Conservation (phyloP, 106 monocot species). For the Dendrobium huoshanense region DNA sequence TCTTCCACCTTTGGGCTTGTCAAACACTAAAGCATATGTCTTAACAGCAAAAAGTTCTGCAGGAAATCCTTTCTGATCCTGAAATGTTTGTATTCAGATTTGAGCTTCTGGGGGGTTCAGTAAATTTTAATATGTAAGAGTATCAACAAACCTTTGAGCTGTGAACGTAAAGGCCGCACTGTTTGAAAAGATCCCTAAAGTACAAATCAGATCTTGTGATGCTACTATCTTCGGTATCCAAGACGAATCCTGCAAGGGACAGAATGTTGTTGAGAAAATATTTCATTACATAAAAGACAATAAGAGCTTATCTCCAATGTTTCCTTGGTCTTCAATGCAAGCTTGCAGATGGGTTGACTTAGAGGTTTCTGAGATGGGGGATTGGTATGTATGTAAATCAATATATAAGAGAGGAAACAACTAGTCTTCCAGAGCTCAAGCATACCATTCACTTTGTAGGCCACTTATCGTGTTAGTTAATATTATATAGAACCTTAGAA, state of each 20-base stretch:
- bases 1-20: slow-evolving; percentile 36
- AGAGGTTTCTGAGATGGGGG: background rate
- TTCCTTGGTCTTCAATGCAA: background rate
- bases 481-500: too few species aligned
- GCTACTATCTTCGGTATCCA: slow-evolving; percentile 90
- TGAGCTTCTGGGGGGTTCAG: background rate
- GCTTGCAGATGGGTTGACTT: background rate
- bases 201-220: slow-evolving; percentile 86
- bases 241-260: slow-evolving; percentile 65
- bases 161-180: slow-evolving; percentile 65
- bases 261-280: background rate
- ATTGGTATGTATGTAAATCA: background rate
- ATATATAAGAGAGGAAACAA: too few species aligned
- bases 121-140: background rate
- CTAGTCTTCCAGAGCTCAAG: too few species aligned
- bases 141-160: slow-evolving; percentile 44
- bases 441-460: too few species aligned
- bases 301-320: background rate
- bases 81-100: slow-evolving; percentile 10
- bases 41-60: slow-evolving; percentile 78
- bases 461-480: too few species aligned
- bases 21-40: slow-evolving; percentile 78
- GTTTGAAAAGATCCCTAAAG: slow-evolving; percentile 76
- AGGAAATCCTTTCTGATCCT: slow-evolving; percentile 88
- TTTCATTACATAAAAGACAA: background rate